Evolutionary conservation across 192 early-diverging fungal species (phyloP).

Genomic region (Backusella tarrabulga): DNA sequence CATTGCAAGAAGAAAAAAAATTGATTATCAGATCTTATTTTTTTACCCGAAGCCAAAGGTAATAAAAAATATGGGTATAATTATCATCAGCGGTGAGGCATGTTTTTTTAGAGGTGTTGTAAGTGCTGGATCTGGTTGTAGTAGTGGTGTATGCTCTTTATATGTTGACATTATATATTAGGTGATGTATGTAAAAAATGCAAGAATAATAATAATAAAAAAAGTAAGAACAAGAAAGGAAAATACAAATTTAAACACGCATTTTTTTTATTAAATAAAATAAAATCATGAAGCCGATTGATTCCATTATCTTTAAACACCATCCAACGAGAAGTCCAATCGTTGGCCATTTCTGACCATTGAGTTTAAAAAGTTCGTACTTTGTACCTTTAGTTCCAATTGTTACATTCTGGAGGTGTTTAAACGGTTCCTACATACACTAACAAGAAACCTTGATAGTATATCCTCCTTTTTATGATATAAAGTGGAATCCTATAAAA

Average conservation of each 20-base stretch:
- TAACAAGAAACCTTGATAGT: background rate
- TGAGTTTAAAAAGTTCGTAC: background rate
- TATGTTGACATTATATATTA: background rate
- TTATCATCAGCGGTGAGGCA: conserved; percentile 8
- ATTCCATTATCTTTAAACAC: background rate
- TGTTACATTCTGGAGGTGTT: background rate
- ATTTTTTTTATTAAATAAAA: background rate
- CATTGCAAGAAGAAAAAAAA: background rate
- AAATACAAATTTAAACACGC: background rate
- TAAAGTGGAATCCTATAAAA: background rate
- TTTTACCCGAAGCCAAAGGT: conserved; percentile 13
- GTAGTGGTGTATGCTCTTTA: conserved; percentile 1
- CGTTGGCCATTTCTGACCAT: background rate
- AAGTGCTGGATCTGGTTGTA: background rate
- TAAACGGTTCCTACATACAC: background rate
- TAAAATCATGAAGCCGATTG: background rate
- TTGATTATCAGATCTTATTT: background rate
- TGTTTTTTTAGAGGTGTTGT: background rate
- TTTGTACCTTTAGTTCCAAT: background rate
- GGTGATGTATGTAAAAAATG: background rate
- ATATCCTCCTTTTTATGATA: background rate
- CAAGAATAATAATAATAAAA: background rate
- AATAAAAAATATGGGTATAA: conserved; percentile 13
- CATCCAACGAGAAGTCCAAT: background rate
- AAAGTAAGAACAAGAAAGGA: background rate